Evolutionary conservation across 208 protist species (phyloP).

Genomic region (Leishmania turanica): DNA sequence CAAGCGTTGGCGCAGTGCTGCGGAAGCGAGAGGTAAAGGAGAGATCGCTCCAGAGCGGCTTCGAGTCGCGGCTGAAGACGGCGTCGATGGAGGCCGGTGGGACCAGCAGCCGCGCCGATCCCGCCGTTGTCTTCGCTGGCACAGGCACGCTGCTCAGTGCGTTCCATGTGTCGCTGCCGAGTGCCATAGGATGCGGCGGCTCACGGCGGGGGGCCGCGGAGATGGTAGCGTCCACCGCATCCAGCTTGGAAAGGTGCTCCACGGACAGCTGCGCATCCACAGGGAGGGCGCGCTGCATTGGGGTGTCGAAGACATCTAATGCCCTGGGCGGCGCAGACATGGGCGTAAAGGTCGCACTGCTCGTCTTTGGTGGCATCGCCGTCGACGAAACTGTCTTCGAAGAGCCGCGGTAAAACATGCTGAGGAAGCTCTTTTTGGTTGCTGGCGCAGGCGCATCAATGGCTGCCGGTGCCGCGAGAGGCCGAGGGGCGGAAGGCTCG

Average conservation of each 20-base stretch:
- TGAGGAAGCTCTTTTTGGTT: constrained; percentile 35
- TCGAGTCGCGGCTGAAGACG: constrained; percentile 23
- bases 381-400: background rate
- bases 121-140: constrained; percentile 4
- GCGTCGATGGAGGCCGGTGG: constrained; percentile 43
- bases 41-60: constrained; percentile 52
- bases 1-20: constrained; percentile 38
- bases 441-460: constrained; percentile 27
- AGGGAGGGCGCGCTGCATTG: constrained; percentile 35
- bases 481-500: background rate
- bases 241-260: constrained; percentile 23
- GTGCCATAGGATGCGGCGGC: constrained; percentile 33
- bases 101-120: constrained; percentile 2
- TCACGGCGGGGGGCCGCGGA: constrained; percentile 16
- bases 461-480: constrained; percentile 21
- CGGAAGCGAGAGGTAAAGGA: constrained; percentile 31
- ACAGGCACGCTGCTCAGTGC: constrained; percentile 33
- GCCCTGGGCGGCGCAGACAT: constrained; percentile 14
- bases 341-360: background rate
- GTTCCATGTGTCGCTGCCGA: constrained; percentile 50
- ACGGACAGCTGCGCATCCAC: constrained; percentile 40
- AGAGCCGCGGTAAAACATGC: constrained; percentile 38
- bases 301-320: constrained; percentile 21
- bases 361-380: background rate
- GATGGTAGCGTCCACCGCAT: constrained; percentile 16